A percentile compares a stretch with the other conserved stretches of the same genome.
These are phyloP conservation scores for Trypanosoma cruzi DNA, from an alignment of 208 protist species.

Conservation along the genomic window DNA sequence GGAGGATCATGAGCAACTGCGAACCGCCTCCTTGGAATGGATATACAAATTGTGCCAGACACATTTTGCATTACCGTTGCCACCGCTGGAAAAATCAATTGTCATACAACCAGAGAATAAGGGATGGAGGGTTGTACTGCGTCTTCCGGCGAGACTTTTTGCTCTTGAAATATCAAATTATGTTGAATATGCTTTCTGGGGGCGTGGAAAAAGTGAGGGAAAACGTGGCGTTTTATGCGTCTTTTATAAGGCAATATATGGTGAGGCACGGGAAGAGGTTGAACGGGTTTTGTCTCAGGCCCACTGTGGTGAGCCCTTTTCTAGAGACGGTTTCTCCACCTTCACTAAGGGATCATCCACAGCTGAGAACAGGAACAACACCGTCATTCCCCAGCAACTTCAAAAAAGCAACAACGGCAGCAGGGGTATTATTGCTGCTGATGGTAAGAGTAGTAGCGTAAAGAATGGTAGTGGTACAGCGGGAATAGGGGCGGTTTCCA, in stretches of 20 bases:
- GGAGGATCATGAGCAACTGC: neutral
- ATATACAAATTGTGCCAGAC: slow-evolving; percentile 22
- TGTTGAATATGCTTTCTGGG: slow-evolving; percentile 14
- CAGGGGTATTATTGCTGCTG: neutral
- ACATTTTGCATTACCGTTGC: slow-evolving; percentile 20
- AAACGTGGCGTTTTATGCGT: slow-evolving; percentile 14
- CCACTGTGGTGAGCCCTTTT: neutral
- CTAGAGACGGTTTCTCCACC: neutral
- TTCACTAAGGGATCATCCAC: neutral
- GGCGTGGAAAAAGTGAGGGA: slow-evolving; percentile 25
- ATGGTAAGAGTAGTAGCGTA: neutral
- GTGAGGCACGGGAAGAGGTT: neutral
- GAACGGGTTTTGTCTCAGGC: slow-evolving; percentile 4
- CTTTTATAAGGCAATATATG: slow-evolving; percentile 17
- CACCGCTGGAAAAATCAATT: slow-evolving; percentile 18
- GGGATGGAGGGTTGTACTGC: slow-evolving; percentile 8
- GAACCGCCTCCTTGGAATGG: neutral
- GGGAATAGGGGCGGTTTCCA: neutral
- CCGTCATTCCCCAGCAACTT: neutral
- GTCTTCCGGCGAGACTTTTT: slow-evolving; percentile 26
- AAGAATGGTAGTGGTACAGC: neutral
- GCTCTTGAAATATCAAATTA: slow-evolving; percentile 4
- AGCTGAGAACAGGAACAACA: neutral
- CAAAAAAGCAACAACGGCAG: neutral
- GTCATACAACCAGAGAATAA: neutral